A percentile compares a stretch with the other conserved stretches of the same genome.
Evolutionary conservation across 441 rosid genomes (phyloP).

Genomic region (Jatropha multifida): DNA sequence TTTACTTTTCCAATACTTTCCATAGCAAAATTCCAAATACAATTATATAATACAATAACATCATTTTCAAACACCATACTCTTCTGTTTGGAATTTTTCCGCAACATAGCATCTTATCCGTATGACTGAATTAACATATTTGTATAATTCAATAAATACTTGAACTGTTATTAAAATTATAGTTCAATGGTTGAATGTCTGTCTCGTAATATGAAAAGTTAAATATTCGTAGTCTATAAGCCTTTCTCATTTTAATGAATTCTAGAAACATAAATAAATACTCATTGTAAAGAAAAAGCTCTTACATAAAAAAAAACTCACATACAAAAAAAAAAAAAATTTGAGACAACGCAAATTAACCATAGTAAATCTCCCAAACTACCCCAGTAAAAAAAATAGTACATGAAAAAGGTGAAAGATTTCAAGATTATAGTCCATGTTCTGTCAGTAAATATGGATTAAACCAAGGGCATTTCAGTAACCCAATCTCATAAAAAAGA

Average conservation of each 20-base stretch:
- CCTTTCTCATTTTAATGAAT: no score
- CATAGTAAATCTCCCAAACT: conserved; percentile 2
- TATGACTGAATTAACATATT: neutral
- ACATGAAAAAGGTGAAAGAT: conserved; percentile 8
- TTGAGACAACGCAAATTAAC: neutral
- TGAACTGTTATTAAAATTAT: no score
- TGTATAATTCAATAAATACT: neutral
- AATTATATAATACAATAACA: conserved; percentile 6
- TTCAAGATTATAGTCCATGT: neutral
- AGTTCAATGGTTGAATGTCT: no score
- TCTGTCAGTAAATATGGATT: conserved; percentile 24
- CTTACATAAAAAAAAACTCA: no score
- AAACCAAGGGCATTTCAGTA: conserved; percentile 28
- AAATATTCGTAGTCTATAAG: no score
- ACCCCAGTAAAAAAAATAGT: conserved; percentile 13
- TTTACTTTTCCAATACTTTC: neutral
- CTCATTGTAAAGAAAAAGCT: no score
- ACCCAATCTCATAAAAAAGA: conserved; percentile 25
- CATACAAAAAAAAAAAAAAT: no score
- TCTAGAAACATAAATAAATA: no score
- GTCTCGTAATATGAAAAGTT: no score
- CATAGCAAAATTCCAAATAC: conserved; percentile 13
- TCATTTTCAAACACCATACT: conserved; percentile 22
- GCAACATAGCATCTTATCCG: conserved; percentile 20
- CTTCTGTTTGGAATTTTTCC: conserved; percentile 19